A percentile compares a stretch with the other conserved stretches of the same genome.
Conservation (phyloP, 495 filamentous ascomycete species). For the Podospora conica region DNA sequence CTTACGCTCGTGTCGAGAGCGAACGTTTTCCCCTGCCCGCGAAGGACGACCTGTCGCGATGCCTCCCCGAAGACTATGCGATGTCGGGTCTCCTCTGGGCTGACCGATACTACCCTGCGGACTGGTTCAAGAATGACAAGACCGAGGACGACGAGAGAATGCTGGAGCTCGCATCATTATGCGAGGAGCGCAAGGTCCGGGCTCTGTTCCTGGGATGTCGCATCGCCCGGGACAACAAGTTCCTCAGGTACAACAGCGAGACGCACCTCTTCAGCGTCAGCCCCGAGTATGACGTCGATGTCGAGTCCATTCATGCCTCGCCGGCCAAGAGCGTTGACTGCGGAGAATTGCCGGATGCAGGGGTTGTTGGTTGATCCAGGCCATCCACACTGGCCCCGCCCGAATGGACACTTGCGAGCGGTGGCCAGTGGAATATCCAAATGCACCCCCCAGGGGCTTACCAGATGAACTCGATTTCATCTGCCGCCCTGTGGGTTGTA, state of each 20-base stretch:
- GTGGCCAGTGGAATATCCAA: not conserved
- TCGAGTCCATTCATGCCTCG: slow-evolving; percentile 6
- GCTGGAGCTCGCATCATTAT: slow-evolving; percentile 61
- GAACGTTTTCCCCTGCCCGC: slow-evolving; percentile 48
- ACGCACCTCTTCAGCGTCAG: slow-evolving; percentile 30
- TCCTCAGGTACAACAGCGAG: slow-evolving; percentile 31
- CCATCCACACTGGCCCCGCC: not conserved
- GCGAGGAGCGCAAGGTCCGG: slow-evolving; percentile 60
- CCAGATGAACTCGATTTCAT: not conserved
- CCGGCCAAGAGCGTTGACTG: slow-evolving; percentile 16
- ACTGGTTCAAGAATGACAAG: slow-evolving; percentile 63
- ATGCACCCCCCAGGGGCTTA: not conserved
- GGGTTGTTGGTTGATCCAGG: not conserved
- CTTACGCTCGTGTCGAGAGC: slow-evolving; percentile 42
- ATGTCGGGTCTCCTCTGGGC: slow-evolving; percentile 72
- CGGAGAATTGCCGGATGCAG: slow-evolving; percentile 26
- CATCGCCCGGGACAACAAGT: slow-evolving; percentile 35
- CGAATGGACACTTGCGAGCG: not conserved
- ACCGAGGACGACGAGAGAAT: slow-evolving; percentile 73
- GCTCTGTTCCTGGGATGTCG: slow-evolving; percentile 64
- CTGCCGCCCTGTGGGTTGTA: not conserved
- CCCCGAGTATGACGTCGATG: slow-evolving; percentile 25
- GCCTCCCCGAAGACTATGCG: slow-evolving; percentile 77
- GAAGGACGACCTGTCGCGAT: slow-evolving; percentile 43
- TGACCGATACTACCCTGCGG: slow-evolving; percentile 57